These are phyloP conservation scores for Bidens hawaiensis DNA, from an alignment of 140 eudicot species.

Conservation along the genomic window DNA sequence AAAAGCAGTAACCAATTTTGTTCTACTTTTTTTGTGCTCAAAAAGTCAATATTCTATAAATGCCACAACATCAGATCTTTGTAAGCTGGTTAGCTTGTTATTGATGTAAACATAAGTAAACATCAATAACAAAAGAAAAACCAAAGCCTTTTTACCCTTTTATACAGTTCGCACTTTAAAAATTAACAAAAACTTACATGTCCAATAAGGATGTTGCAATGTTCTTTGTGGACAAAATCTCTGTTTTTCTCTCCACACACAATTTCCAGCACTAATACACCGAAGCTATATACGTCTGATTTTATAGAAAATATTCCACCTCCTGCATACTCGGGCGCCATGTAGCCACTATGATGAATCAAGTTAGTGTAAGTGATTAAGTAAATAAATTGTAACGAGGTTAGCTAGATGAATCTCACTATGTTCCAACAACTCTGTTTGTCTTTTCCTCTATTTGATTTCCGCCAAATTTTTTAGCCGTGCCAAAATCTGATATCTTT, in stretches of 20 bases:
- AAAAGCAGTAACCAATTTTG: too few species aligned
- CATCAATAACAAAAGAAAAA: not conserved
- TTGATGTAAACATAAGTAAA: too few species aligned
- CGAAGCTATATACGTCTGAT: too few species aligned
- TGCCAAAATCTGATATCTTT: constrained; percentile 43
- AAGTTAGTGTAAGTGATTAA: too few species aligned
- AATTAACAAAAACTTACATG: not conserved
- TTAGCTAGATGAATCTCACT: constrained; percentile 20
- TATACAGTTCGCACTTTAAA: not conserved
- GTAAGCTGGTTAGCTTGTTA: too few species aligned
- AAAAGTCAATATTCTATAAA: not conserved
- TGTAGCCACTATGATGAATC: too few species aligned
- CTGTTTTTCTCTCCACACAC: too few species aligned
- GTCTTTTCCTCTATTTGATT: constrained; percentile 30
- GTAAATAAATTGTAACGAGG: too few species aligned
- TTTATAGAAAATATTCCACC: too few species aligned
- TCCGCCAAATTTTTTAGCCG: constrained; percentile 37
- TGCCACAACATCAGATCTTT: too few species aligned
- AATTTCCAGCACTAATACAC: too few species aligned
- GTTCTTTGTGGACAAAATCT: not conserved
- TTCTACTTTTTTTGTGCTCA: not conserved
- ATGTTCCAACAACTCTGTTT: constrained; percentile 36
- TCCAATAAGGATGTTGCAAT: not conserved
- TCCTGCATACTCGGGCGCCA: too few species aligned
- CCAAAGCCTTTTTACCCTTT: not conserved